Conservation (phyloP, 768 basidiomycete genomes). For the Boletus speciosus region DNA sequence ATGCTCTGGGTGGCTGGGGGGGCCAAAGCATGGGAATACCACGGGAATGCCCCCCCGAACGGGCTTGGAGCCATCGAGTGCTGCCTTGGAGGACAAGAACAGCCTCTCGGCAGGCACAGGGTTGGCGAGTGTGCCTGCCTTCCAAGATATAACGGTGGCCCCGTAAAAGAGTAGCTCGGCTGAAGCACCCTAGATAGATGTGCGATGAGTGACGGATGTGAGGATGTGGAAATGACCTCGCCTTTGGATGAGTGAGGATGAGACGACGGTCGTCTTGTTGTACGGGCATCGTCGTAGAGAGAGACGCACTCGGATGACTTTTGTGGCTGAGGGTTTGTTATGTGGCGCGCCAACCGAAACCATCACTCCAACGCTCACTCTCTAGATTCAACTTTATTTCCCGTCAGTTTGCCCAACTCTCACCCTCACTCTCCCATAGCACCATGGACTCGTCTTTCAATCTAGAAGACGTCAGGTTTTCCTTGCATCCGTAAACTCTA, state of each 20-base stretch:
- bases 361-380: background rate
- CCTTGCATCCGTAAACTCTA: slow-evolving; percentile 2
- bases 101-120: slow-evolving; percentile 57
- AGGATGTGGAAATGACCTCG: slow-evolving; percentile 12
- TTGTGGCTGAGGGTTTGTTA: slow-evolving; percentile 8
- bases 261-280: slow-evolving; percentile 42
- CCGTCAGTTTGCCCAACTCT: background rate
- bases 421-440: background rate
- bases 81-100: slow-evolving; percentile 79
- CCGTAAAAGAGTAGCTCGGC: slow-evolving; percentile 73
- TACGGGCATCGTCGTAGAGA: slow-evolving; percentile 49
- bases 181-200: slow-evolving; percentile 52
- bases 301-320: no score
- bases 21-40: slow-evolving; percentile 88
- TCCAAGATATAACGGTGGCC: slow-evolving; percentile 88
- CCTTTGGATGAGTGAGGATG: slow-evolving; percentile 62
- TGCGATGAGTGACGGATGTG: background rate
- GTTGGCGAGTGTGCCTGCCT: slow-evolving; percentile 39
- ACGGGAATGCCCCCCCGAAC: slow-evolving; percentile 56
- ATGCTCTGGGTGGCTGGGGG: slow-evolving; percentile 74
- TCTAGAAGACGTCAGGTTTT: slow-evolving; percentile 60
- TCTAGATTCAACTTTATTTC: background rate
- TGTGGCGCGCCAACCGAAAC: slow-evolving; percentile 23
- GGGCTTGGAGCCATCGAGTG: slow-evolving; percentile 77
- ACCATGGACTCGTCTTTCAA: slow-evolving; percentile 67